Evolutionary conservation across 208 protist genomes (phyloP), one percentile per base, ranked within the genome.

Genomic region (Acanthamoeba royreba): DNA sequence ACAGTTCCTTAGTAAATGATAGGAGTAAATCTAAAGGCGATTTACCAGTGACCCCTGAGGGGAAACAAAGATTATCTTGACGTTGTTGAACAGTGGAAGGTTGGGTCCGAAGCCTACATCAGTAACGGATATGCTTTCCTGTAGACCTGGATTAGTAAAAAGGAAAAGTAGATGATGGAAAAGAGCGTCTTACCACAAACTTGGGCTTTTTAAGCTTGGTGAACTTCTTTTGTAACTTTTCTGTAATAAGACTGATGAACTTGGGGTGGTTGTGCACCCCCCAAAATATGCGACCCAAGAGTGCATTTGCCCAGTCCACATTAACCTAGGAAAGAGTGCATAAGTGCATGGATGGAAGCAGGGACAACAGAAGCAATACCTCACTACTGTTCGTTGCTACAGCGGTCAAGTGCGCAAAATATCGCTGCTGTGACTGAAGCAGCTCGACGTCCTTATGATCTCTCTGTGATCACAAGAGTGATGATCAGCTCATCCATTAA

Each of bases 211-310:
- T 85, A 13, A 85, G 45, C 40, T 85, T 85, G 40, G 40, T 43
- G 4, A 85, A 53, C 45, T 85, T 85, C 74, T 85, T 85, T 33
- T 85, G 38, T 43, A 85, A 43, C 45, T 85, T 85, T 33, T 85
- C 74, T 19, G 35, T 47, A 25, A 85, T 53, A 28, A 85, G 45
- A 11, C 52, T n/a, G 45, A 85, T 35, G 45, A 85, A 85, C 19
- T 53, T 43, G 7, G 74, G 74, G 33, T 85, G 74, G 38, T 19
- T 85, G 40, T 85, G 74, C 8, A 85, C 22, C 25, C 74, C 40
- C 74, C 74, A 85, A 33, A 85, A 85, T 46, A 85, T 49, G 38
- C 74, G 38, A 28, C 43, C 74, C 19, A 85, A 25, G 25, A 85
- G 74, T 5, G 74, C 74, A 49, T 85, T 85, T 35, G 45, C 4